Percentiles rank a stretch among this genome's conserved stretches.
These are phyloP conservation scores for Diaporthe sp. DNA, from an alignment of 2,329 filamentous ascomycete species.

Conservation along the genomic window DNA sequence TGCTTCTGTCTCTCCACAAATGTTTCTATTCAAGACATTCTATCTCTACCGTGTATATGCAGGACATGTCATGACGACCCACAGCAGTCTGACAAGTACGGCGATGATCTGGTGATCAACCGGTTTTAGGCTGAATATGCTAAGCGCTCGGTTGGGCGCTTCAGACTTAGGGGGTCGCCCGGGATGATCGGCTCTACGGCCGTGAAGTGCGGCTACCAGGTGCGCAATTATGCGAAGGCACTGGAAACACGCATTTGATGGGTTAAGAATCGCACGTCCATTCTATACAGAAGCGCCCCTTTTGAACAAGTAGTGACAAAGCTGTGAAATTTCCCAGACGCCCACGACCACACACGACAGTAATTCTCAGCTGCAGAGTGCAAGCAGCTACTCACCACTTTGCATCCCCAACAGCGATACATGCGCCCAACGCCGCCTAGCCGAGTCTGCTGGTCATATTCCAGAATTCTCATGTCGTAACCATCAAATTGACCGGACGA, in stretches of 20 bases:
- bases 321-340: background rate
- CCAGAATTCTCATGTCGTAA: background rate
- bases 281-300: too few relatives aligned
- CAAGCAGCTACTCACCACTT: background rate
- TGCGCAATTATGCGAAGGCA: background rate
- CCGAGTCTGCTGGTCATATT: background rate
- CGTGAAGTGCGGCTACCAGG: background rate
- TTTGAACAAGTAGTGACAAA: background rate
- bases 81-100: background rate
- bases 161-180: background rate
- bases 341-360: background rate
- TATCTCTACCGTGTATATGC: background rate
- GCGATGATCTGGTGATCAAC: background rate
- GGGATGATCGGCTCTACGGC: background rate
- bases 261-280: too few relatives aligned
- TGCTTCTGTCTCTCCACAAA: conserved; percentile 15
- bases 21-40: background rate
- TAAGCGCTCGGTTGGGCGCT: conserved; percentile 4
- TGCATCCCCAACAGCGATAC: background rate
- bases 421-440: background rate
- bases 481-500: too few relatives aligned
- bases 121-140: conserved; percentile 9
- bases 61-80: conserved; percentile 18
- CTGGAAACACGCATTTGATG: too few relatives aligned
- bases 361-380: background rate